phyloP scores from a whole-genome alignment of 768 basidiomycete species.

The Brasilioporus rufonigricans region DNA sequence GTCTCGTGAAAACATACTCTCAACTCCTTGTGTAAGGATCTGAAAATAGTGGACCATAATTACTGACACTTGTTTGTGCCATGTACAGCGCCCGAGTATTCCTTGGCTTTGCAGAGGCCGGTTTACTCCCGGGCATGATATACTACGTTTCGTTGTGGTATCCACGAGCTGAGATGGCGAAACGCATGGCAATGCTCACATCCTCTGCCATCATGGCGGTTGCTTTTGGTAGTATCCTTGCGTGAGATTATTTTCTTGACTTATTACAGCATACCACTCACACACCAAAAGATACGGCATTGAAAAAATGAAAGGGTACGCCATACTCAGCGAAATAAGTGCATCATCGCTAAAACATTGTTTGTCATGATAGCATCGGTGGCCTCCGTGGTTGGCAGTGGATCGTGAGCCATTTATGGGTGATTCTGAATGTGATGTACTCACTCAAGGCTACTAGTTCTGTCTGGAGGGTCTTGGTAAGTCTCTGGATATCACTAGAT shows the following conservation, averaged over 20 bases:
- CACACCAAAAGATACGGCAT: not conserved
- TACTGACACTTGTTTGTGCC: not conserved
- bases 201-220: not conserved
- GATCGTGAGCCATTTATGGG: not conserved
- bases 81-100: not conserved
- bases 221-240: not conserved
- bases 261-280: not conserved
- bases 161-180: not conserved
- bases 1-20: not conserved
- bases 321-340: not conserved
- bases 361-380: not conserved
- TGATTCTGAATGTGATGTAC: not conserved
- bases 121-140: not conserved
- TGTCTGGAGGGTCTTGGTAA: not conserved
- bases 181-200: not conserved
- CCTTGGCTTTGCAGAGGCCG: not conserved
- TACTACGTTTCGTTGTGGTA: not conserved
- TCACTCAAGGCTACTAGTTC: not conserved
- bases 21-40: not conserved
- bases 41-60: not conserved
- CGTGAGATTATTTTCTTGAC: not conserved
- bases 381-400: conserved; percentile 2
- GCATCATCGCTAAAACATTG: not conserved
- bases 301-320: not conserved
- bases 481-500: not conserved